These are phyloP conservation scores for Sugiyamaella xylanicola DNA, from an alignment of 1,139 yeast species.

Conservation along the genomic window DNA sequence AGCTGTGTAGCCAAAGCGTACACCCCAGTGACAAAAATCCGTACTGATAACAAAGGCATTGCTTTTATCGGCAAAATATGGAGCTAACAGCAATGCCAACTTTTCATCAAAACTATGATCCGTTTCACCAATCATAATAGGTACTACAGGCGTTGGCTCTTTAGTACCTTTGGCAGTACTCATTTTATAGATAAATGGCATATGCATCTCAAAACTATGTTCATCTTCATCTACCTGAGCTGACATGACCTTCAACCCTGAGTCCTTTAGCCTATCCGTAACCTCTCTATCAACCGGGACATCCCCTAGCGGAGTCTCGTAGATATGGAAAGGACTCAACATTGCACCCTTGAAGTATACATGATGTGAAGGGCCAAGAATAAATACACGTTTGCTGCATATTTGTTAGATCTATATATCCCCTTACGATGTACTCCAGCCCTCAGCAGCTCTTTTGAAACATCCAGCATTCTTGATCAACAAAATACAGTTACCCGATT, in stretches of 20 bases:
- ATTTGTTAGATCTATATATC: not conserved
- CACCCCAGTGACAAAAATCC: slow-evolving; percentile 98
- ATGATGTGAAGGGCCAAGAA: slow-evolving; percentile 94
- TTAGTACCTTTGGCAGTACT: slow-evolving; percentile 36
- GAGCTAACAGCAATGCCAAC: slow-evolving; percentile 54
- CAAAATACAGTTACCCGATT: not conserved
- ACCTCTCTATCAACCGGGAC: slow-evolving; percentile 61
- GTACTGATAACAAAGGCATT: slow-evolving; percentile 80
- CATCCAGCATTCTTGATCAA: too few relatives aligned
- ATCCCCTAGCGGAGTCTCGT: slow-evolving; percentile 83
- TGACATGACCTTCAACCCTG: slow-evolving; percentile 60
- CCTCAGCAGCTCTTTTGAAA: too few relatives aligned
- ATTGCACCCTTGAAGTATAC: slow-evolving; percentile 70
- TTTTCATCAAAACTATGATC: slow-evolving; percentile 49
- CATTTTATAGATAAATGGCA: slow-evolving; percentile 66
- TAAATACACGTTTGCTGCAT: slow-evolving; percentile 60
- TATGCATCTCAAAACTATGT: slow-evolving; percentile 94
- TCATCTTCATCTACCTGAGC: slow-evolving; percentile 73
- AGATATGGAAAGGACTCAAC: slow-evolving; percentile 55
- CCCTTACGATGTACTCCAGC: too few relatives aligned
- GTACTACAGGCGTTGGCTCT: slow-evolving; percentile 59
- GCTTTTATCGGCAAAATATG: slow-evolving; percentile 56
- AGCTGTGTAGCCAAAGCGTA: slow-evolving; percentile 69
- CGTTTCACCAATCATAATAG: slow-evolving; percentile 75
- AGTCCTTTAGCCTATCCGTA: slow-evolving; percentile 40